phyloP scores from a whole-genome alignment of 2,329 filamentous ascomycete genomes.

The Talaromyces sp. region DNA sequence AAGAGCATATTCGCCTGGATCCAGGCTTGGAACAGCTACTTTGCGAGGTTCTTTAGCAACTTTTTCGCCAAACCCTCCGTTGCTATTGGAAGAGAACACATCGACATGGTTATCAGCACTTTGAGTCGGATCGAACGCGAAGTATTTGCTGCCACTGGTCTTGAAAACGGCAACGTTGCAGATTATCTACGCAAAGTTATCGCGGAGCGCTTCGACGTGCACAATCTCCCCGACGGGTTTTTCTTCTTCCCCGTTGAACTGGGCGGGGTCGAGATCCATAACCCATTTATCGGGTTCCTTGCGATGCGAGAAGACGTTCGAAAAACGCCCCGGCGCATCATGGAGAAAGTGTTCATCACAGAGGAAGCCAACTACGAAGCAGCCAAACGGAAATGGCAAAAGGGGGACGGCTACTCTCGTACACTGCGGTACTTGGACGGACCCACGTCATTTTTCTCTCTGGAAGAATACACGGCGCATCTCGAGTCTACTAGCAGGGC shows the following conservation, averaged over 20 bases:
- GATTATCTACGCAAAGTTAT: slow-evolving; percentile 54
- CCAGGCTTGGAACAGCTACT: slow-evolving; percentile 57
- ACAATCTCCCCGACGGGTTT: slow-evolving; percentile 46
- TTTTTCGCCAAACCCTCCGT: slow-evolving; percentile 54
- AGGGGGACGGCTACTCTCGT: slow-evolving; percentile 14
- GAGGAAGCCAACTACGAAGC: slow-evolving; percentile 53
- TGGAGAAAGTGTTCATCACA: slow-evolving; percentile 30
- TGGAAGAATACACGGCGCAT: slow-evolving; percentile 35
- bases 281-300: slow-evolving; percentile 46
- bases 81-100: slow-evolving; percentile 51
- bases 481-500: slow-evolving; percentile 28
- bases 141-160: slow-evolving; percentile 31
- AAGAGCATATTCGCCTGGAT: slow-evolving; percentile 56
- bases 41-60: slow-evolving; percentile 52
- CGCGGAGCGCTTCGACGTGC: slow-evolving; percentile 46
- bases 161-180: slow-evolving; percentile 41
- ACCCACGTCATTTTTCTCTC: slow-evolving; percentile 27
- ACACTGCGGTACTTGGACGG: not conserved
- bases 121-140: slow-evolving; percentile 48
- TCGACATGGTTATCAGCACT: slow-evolving; percentile 51
- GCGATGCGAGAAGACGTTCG: slow-evolving; percentile 42
- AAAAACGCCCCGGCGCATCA: slow-evolving; percentile 26
- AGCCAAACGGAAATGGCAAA: slow-evolving; percentile 28
- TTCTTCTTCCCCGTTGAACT: slow-evolving; percentile 50
- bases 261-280: slow-evolving; percentile 47